phyloP scores from a whole-genome alignment of 306 rosid species.

The Rosa multiflora region DNA sequence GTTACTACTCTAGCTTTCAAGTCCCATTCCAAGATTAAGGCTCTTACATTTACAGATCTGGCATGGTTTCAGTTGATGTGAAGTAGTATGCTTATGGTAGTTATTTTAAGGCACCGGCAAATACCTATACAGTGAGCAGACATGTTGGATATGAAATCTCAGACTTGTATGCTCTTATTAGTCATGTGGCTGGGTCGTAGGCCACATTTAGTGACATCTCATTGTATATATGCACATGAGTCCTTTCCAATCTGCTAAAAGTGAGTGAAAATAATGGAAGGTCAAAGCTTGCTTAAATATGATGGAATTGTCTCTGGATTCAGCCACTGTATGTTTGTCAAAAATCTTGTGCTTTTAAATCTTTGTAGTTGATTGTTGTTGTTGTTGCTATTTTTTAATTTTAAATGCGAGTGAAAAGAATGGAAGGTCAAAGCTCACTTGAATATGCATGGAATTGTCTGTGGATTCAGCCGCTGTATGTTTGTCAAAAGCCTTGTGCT shows the following conservation, averaged over 20 bases:
- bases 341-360: not conserved
- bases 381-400: not conserved
- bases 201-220: not conserved
- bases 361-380: no score
- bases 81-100: conserved; percentile 55
- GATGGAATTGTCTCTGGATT: conserved; percentile 73
- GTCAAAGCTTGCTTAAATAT: conserved; percentile 68
- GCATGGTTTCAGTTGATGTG: conserved; percentile 69
- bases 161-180: not conserved
- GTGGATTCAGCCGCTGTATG: conserved; percentile 75
- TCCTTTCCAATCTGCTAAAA: conserved; percentile 58
- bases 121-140: conserved; percentile 60
- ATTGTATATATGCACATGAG: conserved; percentile 57
- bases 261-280: conserved; percentile 61
- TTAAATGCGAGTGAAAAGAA: conserved; percentile 54
- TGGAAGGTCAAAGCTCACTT: conserved; percentile 71
- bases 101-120: conserved; percentile 58
- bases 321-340: conserved; percentile 60
- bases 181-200: not conserved
- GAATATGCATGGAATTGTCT: conserved; percentile 74
- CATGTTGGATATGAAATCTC: not conserved
- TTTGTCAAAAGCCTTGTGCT: conserved; percentile 12
- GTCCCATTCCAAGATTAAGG: conserved; percentile 66
- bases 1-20: conserved; percentile 57
- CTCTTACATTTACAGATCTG: conserved; percentile 63